Base-by-base conservation (phyloP, 2,329 filamentous ascomycete genomes). In the Colletotrichum chrysophilum region DNA sequence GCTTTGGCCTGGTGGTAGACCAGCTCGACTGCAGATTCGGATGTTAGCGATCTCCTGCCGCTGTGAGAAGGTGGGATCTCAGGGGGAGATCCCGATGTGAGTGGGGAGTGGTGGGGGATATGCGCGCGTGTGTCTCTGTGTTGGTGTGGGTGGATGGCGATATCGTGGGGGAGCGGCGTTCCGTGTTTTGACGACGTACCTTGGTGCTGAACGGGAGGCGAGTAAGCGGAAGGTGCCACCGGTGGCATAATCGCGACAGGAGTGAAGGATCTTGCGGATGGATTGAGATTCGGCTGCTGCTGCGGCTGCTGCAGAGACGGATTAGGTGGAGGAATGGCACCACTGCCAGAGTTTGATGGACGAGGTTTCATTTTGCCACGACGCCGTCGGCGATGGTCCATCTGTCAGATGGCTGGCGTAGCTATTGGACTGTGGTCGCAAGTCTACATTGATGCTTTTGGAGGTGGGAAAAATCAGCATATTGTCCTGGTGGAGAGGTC, bases 1-100 rank as follows among this genome's bases (percentile, higher is more conserved):
- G 71, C 71, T 21, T 28, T 71, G 67, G 43, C 16, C 28, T 58
- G 71, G 48, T 74, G 71, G 21, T 71, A 74, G 48, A 48, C 58
- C 4, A 74, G 60, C 30, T 60, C 66, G 10, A 28, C 71, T 74
- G 48, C 34, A 60, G 34, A 18, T 21, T 28, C 16, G 16, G 2
- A 7, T 8, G 18, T 74, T 71, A 74, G 67, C 71, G 66, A 21
- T 21, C 13, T 60, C 14, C 36, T 32, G 26, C 34, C 16, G 36
- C n/a, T 55, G 26, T 34, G 30, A 65, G 43, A 62, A 26, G 16
- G 26, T 64, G 32, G 30, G 32, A 65, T 70, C 38, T 56, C 7
- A 69, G 10, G n/a, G n/a, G 58, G 56, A 70, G 16, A 70, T 70
- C 24, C 21, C 48, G 38, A 70, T 72, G n/a, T 34, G 18, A 16